Percentiles rank a stretch among this genome's conserved stretches.
phyloP scores from a whole-genome alignment of 768 basidiomycete genomes.

The Rubroboletus satanas region DNA sequence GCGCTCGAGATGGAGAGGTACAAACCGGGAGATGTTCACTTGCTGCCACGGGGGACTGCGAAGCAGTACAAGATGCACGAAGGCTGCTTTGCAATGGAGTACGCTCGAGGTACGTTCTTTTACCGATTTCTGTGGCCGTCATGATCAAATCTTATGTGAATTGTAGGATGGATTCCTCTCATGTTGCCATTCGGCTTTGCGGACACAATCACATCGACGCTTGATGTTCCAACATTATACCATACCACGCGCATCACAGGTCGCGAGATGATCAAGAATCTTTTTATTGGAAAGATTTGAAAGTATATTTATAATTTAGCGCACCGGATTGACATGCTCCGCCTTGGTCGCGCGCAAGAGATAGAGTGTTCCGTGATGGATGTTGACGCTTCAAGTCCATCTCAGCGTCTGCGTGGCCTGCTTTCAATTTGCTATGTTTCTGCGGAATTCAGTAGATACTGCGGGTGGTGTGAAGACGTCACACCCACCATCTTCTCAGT shows the following conservation, averaged over 20 bases:
- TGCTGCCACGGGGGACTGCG: slow-evolving; percentile 73
- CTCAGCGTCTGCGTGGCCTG: neutral
- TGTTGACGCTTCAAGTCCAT: neutral
- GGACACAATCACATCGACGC: slow-evolving; percentile 82
- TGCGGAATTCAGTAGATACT: neutral
- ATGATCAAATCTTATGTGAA: neutral
- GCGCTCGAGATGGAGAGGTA: slow-evolving; percentile 84
- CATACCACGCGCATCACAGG: slow-evolving; percentile 73
- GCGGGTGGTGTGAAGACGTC: neutral
- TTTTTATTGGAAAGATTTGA: slow-evolving; percentile 84
- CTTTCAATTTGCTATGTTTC: neutral
- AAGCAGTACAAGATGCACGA: slow-evolving; percentile 99
- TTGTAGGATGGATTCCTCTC: slow-evolving; percentile 88
- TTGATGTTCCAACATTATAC: slow-evolving; percentile 81
- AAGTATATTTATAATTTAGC: neutral
- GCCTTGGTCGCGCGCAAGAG: neutral
- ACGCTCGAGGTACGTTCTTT: slow-evolving; percentile 69
- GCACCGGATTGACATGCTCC: neutral
- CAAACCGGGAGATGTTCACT: slow-evolving; percentile 77
- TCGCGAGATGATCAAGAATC: slow-evolving; percentile 78
- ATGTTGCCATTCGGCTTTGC: slow-evolving; percentile 95
- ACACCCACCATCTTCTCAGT: neutral
- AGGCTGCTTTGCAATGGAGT: slow-evolving; percentile 94
- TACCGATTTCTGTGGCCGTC: neutral
- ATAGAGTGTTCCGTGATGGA: neutral